Evolutionary conservation across 805 yeast species (phyloP), one percentile per base, ranked within the genome.

Genomic region (Kazachstania psychrophila): DNA sequence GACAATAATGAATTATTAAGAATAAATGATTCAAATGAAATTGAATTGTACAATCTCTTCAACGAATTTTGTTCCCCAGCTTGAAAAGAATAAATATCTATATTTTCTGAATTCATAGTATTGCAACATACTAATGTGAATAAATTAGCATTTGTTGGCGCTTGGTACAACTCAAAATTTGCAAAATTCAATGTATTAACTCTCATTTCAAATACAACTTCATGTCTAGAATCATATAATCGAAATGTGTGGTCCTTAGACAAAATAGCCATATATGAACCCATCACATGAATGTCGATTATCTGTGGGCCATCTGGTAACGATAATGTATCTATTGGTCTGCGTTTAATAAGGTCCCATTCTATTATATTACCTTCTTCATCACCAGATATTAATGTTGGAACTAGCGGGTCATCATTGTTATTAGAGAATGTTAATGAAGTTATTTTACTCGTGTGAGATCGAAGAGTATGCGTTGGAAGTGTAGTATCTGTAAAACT

Each of bases 161-260:
- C 9, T 14, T 27, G 13, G 9, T 6, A 19, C 15, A 56, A 29
- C 5, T 42, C 31, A 23, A 54, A 49, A 35, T 58, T 57, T 0
- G 61, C 54, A 40, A 58, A 58, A 33, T 55, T 58, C 26, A 57
- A 34, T 2, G 62, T 58, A 37, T 58, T 58, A 4, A 58, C 49
- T 6, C 58, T 58, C 27, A 54, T 51, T 23, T 47, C 50, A 39
- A 50, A 52, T 8, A 44, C 30, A 30, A 35, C 35, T 13, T 23
- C 14, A 5, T n/a, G 17, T 22, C 29, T 19, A 4, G 18, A 15
- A 5, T 34, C 38, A 10, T 44, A 41, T 17, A 58, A 30, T 23
- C 59, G 42, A 18, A 58, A 36, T 15, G 45, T 46, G 36, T 49
- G 50, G 33, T 58, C 58, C 31, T 51, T 56, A 3, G 48, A 44